Percentiles rank a stretch among this genome's conserved stretches.
phyloP scores from a whole-genome alignment of 306 rosid species.

The Cucurbita maxima region DNA sequence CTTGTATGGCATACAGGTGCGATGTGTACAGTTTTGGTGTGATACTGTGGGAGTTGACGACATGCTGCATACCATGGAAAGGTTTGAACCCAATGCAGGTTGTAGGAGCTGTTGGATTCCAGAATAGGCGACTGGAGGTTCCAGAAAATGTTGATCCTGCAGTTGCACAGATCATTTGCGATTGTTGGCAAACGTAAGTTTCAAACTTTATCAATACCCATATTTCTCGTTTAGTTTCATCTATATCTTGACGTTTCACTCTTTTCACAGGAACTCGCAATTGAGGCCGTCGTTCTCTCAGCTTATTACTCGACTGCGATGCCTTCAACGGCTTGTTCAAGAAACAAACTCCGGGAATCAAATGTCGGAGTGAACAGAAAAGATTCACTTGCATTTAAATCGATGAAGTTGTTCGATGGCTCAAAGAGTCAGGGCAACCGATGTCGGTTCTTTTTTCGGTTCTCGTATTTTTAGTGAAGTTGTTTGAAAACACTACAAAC shows the following conservation, averaged over 20 bases:
- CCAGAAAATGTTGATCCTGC: conserved; percentile 68
- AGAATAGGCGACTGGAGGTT: conserved; percentile 85
- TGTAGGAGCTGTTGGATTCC: conserved; percentile 99
- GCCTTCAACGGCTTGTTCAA: conserved; percentile 38
- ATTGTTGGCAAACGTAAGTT: conserved; percentile 92
- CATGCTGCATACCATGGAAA: conserved; percentile 68
- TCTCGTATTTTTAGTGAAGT: conserved; percentile 5
- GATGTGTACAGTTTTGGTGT: conserved; percentile 98
- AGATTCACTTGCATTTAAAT: conserved; percentile 29
- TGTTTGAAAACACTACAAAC: conserved; percentile 9
- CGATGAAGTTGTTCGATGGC: conserved; percentile 34
- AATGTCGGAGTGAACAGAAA: conserved; percentile 21
- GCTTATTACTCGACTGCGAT: conserved; percentile 55
- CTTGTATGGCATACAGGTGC: conserved; percentile 52
- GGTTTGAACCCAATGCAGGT: conserved; percentile 99
- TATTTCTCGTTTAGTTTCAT: background rate
- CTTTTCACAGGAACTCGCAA: conserved; percentile 67
- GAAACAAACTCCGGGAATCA: conserved; percentile 20
- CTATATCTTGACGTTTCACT: background rate
- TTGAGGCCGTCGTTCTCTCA: conserved; percentile 87
- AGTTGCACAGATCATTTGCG: conserved; percentile 66
- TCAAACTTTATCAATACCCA: background rate
- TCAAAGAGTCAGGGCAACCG: conserved; percentile 58
- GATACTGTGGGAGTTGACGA: conserved; percentile 87
- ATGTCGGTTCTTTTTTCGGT: conserved; percentile 4